A percentile compares a stretch with the other conserved stretches of the same genome.
These are phyloP conservation scores for Penicillium psychrosexuale DNA, from an alignment of 2,329 filamentous ascomycete genomes.

Conservation along the genomic window DNA sequence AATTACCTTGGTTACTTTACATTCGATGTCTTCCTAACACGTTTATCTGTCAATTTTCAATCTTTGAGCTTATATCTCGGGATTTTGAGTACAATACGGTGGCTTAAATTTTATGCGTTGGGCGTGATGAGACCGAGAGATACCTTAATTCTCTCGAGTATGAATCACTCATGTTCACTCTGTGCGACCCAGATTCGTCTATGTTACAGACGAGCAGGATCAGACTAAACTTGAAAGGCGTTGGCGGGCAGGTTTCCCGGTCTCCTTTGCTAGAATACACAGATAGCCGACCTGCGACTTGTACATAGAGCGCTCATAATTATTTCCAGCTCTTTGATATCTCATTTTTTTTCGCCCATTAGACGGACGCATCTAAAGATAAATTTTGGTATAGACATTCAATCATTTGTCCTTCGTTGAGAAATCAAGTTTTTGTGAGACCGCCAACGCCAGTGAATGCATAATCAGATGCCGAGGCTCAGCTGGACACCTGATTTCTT, in stretches of 20 bases:
- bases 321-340: slow-evolving; percentile 10
- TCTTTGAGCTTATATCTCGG: slow-evolving; percentile 17
- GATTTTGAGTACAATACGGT: slow-evolving; percentile 13
- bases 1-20: slow-evolving; percentile 14
- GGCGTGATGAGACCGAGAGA: slow-evolving; percentile 13
- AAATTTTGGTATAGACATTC: slow-evolving; percentile 23
- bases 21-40: slow-evolving; percentile 15
- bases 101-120: slow-evolving; percentile 8
- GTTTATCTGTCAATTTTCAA: slow-evolving; percentile 17
- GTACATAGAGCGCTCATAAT: slow-evolving; percentile 25
- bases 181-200: neutral
- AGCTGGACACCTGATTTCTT: neutral
- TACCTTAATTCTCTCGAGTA: neutral
- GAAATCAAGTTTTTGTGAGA: slow-evolving; percentile 18
- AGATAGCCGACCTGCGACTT: slow-evolving; percentile 14
- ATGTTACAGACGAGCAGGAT: neutral
- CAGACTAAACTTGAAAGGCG: slow-evolving; percentile 9
- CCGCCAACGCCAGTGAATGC: slow-evolving; percentile 23
- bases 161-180: neutral
- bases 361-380: slow-evolving; percentile 8
- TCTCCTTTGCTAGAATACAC: slow-evolving; percentile 12
- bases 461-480: slow-evolving; percentile 7
- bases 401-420: slow-evolving; percentile 25
- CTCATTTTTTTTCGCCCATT: slow-evolving; percentile 6
- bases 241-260: slow-evolving; percentile 21